A percentile compares a stretch with the other conserved stretches of the same genome.
phyloP scores from a whole-genome alignment of 2,329 filamentous ascomycete genomes.

The Aspergillus sp. region DNA sequence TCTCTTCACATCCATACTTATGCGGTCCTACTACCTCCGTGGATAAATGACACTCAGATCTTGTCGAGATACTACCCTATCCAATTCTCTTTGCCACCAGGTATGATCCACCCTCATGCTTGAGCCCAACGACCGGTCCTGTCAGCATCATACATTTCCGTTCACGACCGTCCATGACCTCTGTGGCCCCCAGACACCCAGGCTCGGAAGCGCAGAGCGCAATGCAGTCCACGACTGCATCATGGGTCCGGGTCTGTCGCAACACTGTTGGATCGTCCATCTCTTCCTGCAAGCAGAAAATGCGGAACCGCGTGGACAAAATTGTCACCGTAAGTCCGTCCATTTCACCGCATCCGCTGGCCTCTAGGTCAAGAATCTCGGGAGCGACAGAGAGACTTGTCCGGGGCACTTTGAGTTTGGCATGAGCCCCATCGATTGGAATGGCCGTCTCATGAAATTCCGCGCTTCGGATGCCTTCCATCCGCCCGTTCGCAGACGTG shows the following conservation, averaged over 20 bases:
- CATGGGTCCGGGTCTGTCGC: not conserved
- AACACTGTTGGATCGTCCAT: not conserved
- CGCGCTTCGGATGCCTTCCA: not conserved
- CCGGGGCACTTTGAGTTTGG: not conserved
- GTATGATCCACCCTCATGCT: not conserved
- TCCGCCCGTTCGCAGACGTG: not conserved
- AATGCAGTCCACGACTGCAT: not conserved
- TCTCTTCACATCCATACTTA: no score
- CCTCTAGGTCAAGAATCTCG: not conserved
- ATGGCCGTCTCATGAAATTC: not conserved
- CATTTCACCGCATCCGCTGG: not conserved
- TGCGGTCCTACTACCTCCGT: no score
- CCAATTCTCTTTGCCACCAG: not conserved
- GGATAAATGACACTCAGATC: no score
- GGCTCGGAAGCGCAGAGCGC: slow-evolving; percentile 1
- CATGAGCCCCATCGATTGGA: not conserved
- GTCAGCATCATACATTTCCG: not conserved
- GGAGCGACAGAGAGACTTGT: not conserved
- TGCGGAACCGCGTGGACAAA: not conserved
- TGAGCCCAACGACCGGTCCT: not conserved
- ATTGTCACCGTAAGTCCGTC: not conserved
- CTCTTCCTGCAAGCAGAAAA: not conserved
- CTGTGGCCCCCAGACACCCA: not conserved
- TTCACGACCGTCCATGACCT: not conserved
- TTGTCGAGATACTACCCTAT: not conserved